A percentile compares a stretch with the other conserved stretches of the same genome.
Evolutionary conservation across 805 yeast species (phyloP).

Genomic region (Candida tammaniensis): DNA sequence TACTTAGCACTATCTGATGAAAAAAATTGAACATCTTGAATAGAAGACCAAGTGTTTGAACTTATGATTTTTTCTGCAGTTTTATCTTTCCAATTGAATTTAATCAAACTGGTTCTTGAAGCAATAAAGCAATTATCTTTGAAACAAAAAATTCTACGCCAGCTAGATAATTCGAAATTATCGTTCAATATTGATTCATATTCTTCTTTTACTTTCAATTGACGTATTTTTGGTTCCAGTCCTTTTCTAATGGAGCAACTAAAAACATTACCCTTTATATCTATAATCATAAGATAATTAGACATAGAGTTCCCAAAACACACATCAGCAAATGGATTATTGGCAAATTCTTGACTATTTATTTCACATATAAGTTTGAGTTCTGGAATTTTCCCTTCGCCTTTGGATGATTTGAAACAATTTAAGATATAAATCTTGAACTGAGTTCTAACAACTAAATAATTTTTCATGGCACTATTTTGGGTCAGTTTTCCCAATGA

Average conservation of each 20-base stretch:
- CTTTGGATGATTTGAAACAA: conserved; percentile 14
- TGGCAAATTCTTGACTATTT: neutral
- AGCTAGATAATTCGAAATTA: conserved; percentile 48
- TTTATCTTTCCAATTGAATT: conserved; percentile 18
- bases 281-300: conserved; percentile 42
- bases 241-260: conserved; percentile 26
- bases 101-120: conserved; percentile 44
- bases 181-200: conserved; percentile 36
- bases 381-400: conserved; percentile 9
- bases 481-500: too few relatives aligned
- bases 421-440: conserved; percentile 30
- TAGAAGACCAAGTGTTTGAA: conserved; percentile 52
- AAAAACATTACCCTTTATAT: conserved; percentile 52
- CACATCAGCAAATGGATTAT: conserved; percentile 42
- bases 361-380: conserved; percentile 10
- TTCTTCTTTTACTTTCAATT: neutral
- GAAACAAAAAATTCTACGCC: conserved; percentile 53
- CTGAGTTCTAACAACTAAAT: conserved; percentile 37
- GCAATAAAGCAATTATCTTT: conserved; percentile 25
- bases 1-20: conserved; percentile 19
- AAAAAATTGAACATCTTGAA: conserved; percentile 39
- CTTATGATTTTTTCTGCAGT: conserved; percentile 33
- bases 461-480: conserved; percentile 20
- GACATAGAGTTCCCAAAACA: conserved; percentile 43
- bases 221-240: neutral